Evolutionary conservation across 495 filamentous ascomycete species (phyloP).

Genomic region (Aspergillus bertholletiae): DNA sequence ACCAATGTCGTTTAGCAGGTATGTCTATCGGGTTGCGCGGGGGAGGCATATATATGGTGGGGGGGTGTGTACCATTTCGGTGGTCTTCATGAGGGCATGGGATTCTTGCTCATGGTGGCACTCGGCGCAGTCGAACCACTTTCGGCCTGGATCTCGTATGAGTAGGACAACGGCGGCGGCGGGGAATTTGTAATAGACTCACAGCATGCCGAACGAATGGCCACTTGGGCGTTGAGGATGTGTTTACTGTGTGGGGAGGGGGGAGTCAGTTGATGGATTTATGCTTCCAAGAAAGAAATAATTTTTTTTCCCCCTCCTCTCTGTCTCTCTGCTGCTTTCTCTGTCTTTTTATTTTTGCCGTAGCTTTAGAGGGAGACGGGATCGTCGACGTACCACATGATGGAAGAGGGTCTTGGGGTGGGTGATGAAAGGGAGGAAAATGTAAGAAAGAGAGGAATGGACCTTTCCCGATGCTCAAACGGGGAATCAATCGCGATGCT

Average conservation of each 20-base stretch:
- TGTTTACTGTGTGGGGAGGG: slow-evolving; percentile 68
- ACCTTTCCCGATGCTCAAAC: too few relatives aligned
- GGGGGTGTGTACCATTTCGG: slow-evolving; percentile 67
- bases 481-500: too few relatives aligned
- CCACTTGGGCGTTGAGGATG: slow-evolving; percentile 94
- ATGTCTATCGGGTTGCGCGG: background rate
- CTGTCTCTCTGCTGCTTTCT: background rate
- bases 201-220: slow-evolving; percentile 95
- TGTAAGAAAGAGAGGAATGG: too few relatives aligned
- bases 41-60: background rate
- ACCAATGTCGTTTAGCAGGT: background rate
- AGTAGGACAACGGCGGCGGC: background rate
- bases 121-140: slow-evolving; percentile 98
- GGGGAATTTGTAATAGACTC: slow-evolving; percentile 27
- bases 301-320: slow-evolving; percentile 61
- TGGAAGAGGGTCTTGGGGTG: background rate
- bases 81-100: slow-evolving; percentile 69
- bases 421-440: background rate
- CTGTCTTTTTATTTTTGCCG: background rate
- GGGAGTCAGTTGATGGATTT: slow-evolving; percentile 8
- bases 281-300: too few relatives aligned
- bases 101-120: slow-evolving; percentile 81
- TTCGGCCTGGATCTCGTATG: slow-evolving; percentile 57
- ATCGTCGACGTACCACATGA: slow-evolving; percentile 30
- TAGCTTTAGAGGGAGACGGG: background rate